A percentile compares a stretch with the other conserved stretches of the same genome.
phyloP scores from a whole-genome alignment of 2,329 filamentous ascomycete genomes.

The Alternaria burnsii region DNA sequence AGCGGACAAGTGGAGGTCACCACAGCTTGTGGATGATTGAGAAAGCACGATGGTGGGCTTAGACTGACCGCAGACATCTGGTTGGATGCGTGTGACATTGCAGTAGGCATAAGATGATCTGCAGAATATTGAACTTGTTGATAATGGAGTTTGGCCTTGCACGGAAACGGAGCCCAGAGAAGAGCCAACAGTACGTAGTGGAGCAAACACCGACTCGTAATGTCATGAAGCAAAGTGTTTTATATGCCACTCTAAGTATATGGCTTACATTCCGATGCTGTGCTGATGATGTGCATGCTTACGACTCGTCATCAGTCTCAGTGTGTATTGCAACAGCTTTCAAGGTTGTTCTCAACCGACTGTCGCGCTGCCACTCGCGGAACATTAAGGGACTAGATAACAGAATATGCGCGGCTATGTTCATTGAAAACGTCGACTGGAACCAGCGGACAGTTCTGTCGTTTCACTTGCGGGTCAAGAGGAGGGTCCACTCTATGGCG shows the following conservation, averaged over 20 bases:
- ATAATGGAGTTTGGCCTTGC: neutral
- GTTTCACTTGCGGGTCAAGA: neutral
- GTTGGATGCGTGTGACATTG: neutral
- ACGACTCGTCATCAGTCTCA: neutral
- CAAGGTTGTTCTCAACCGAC: neutral
- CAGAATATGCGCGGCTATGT: neutral
- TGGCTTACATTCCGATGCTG: neutral
- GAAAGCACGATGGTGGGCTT: neutral
- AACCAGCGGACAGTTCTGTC: neutral
- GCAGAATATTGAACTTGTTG: neutral
- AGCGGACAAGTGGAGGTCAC: neutral
- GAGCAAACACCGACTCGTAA: neutral
- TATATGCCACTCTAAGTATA: neutral
- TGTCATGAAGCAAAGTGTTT: neutral
- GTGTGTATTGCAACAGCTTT: neutral
- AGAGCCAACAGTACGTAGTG: neutral
- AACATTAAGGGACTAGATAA: neutral
- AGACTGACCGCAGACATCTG: neutral
- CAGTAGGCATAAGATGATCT: neutral
- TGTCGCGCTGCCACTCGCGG: neutral
- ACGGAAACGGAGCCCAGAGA: neutral
- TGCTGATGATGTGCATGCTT: slow-evolving; percentile 1
- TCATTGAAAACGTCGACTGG: neutral
- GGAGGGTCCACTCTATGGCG: neutral
- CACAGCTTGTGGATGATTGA: slow-evolving; percentile 1